Percentiles rank a stretch among this genome's conserved stretches.
Evolutionary conservation across 192 early-diverging fungal genomes (phyloP).

Genomic region (Linnemannia elongata): DNA sequence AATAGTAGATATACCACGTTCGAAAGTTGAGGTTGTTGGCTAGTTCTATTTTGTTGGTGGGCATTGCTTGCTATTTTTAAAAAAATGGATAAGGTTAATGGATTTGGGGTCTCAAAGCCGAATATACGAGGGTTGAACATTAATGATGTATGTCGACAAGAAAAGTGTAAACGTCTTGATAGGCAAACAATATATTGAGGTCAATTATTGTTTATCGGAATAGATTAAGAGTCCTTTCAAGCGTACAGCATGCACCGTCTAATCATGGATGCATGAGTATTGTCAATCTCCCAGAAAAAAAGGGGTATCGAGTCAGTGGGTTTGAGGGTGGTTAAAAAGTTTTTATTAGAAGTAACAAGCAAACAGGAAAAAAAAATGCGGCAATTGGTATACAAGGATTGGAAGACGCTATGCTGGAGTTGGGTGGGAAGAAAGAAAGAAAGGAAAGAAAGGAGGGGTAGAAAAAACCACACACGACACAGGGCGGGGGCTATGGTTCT

Average conservation of each 20-base stretch:
- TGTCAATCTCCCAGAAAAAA: too few relatives aligned
- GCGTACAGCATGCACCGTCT: too few relatives aligned
- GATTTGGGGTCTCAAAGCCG: neutral
- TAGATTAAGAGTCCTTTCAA: too few relatives aligned
- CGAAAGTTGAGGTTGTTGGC: neutral
- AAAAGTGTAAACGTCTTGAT: too few relatives aligned
- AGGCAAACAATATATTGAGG: too few relatives aligned
- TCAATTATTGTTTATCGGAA: too few relatives aligned
- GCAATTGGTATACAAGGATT: constrained; percentile 4
- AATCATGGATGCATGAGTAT: too few relatives aligned
- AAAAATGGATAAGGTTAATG: neutral
- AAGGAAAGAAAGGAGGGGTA: neutral
- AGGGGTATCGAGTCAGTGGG: neutral
- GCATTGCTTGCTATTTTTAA: neutral
- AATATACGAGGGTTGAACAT: neutral
- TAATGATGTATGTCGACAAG: neutral
- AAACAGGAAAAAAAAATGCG: neutral
- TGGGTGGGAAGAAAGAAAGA: neutral
- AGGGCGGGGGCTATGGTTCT: neutral
- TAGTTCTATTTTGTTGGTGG: neutral
- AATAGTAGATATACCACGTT: neutral
- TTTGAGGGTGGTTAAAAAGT: neutral
- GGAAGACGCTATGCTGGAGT: neutral
- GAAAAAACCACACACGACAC: neutral
- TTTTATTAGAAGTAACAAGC: neutral